Evolutionary conservation across 2,329 filamentous ascomycete genomes (phyloP), one percentile per base, ranked within the genome.

Genomic region (Fusarium robinianum): DNA sequence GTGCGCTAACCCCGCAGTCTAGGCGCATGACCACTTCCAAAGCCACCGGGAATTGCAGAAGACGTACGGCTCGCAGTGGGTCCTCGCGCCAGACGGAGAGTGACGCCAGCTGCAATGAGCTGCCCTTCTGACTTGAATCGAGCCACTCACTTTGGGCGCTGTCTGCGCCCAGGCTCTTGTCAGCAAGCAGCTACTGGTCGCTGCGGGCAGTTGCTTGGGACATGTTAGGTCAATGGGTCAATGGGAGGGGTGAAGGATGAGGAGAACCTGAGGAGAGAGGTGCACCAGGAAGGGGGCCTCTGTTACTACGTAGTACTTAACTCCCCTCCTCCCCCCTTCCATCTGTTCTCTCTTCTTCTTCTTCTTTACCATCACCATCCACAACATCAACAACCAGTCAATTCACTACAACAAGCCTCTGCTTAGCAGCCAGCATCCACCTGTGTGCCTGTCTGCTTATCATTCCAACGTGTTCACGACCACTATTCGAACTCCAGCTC

Each of bases 291-390:
- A 42, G 46, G 47, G 26, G 39, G 35, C 46, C 49, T 53, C 42
- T 49, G 43, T 49, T 47, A n/a, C n/a, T n/a, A n/a, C n/a, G 39
- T 42, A 43, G 47, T 60, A 50, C 47, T 58, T 58, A 53, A 55
- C 51, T 49, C 46, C 54, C 39, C 46, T 60, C 45, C 57, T 45
- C 50, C 39, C 53, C 40, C 42, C 47, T 56, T 47, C 51, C 47
- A 44, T 32, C 40, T 43, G 38, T 47, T 42, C 50, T 48, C 47
- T 54, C 58, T 54, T 43, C 54, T 49, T 50, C 56, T 53, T 46
- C 42, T 51, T 45, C 49, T 40, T 52, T 49, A 51, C 45, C 51
- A 42, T 63, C 46, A 30, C 42, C 41, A 46, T 33, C 41, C 26
- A 58, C 29, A 42, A 57, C 47, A 37, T 52, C 44, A 55, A 22